Base-by-base conservation (phyloP, 1,284 basidiomycete species). In the Vanrija humicola region DNA sequence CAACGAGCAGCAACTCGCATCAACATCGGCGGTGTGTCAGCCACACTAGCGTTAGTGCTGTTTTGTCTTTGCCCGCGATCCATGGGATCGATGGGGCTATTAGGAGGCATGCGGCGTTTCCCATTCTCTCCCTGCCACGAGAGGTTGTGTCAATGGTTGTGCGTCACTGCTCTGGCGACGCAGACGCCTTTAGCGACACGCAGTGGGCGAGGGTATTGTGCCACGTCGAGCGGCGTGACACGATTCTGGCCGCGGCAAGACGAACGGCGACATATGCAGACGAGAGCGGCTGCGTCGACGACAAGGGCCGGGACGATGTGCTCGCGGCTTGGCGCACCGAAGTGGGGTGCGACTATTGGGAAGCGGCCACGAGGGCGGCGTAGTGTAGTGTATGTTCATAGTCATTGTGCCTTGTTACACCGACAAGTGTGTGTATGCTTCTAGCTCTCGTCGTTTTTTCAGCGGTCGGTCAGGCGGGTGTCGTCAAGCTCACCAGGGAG, bases 281-380 rank as follows among this genome's bases (percentile, higher is more conserved):
- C 38, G 48, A 55, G 48, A 58, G 55, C 16, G 58, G 57, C 28
- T 40, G 52, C 28, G 39, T 46, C 26, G 48, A 45, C 50, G 59
- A 61, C 28, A 54, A 55, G n/a, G 48, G 34, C 14, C 34, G 43
- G n/a, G 47, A 54, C 44, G 60, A 61, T 19, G 50, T 69, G 38
- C 55, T 52, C 45, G 62, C 65, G 5, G 66, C 60, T 19, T 74
- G 69, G 69, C 58, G 73, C 10, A 52, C 40, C 18, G 64, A 58
- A 52, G 59, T 65, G 5, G 55, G 48, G 38, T 73, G 68, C 61
- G 67, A 73, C 43, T 62, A 60, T 52, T 74, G 72, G 72, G 72
- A 74, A 23, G 21, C 28, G 28, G 28, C 8, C 10, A 29, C 7
- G 2, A 6, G 8, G 10, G 28, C 10, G 10, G 28, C 28, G 10